Evolutionary conservation across 2,329 filamentous ascomycete genomes (phyloP), one percentile per base, ranked within the genome.

Genomic region (Fusarium chaquense): DNA sequence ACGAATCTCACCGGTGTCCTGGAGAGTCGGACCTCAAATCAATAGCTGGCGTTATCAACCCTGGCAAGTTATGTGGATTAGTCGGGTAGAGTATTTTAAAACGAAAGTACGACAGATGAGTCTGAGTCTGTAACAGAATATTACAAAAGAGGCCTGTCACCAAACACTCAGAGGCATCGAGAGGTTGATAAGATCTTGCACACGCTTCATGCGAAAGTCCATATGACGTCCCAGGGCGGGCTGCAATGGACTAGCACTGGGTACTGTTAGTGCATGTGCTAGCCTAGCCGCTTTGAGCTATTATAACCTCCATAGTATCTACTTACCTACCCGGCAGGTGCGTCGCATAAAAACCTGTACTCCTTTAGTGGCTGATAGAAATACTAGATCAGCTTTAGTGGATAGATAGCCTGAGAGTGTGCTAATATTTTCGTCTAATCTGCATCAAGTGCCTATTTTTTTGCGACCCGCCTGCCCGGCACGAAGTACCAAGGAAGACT

Each of bases 201-300:
- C 28, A 55, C 38, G 54, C 62, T 66, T 57, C 56, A 73, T 73
- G 65, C 73, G 70, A 71, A 60, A 70, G 58, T 51, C 26, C 52
- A 54, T 36, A 67, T 72, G 69, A 70, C 69, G 69, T 71, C 41
- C 40, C 57, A 58, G 22, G 24, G 49, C 24, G 22, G 24, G 49
- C 24, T 50, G 22, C 36, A 45, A 26, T 16, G 12, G 16, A 40
- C 11, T 35, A 30, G 12, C 36, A 30, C 30, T 33, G 40, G 45
- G 30, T 49, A 49, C 10, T 30, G 16, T 24, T 50, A 50, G 47
- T 60, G 33, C 20, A 33, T 38, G 18, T 38, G 43, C 15, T 47
- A 24, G 24, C 43, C 57, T 58, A 59, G 56, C 57, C 44, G 26
- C 13, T 40, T 59, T 36, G 15, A 43, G 40, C 49, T 30, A 20